A percentile compares a stretch with the other conserved stretches of the same genome.
Conservation (phyloP, 352 stramenopile genomes). For the Globisporangium nunn region DNA sequence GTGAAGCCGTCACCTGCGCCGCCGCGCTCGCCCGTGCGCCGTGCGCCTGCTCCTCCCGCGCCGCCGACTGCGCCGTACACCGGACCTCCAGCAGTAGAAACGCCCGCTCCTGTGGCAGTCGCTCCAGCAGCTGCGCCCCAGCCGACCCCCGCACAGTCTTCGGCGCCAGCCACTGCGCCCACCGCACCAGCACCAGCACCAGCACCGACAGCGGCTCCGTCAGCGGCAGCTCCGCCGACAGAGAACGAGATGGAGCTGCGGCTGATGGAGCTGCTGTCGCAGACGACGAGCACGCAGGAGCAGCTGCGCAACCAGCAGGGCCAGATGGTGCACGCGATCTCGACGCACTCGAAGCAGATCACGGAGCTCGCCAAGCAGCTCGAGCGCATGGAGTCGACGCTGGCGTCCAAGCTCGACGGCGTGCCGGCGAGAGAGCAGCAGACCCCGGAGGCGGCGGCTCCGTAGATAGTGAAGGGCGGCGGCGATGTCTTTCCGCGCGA, state of each 20-base stretch:
- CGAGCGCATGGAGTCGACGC: conserved; percentile 66
- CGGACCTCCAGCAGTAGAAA: neutral
- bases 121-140: neutral
- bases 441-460: neutral
- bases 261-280: conserved; percentile 65
- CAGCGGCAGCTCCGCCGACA: conserved; percentile 6
- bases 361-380: conserved; percentile 72
- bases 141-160: too few species aligned
- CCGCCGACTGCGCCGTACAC: conserved; percentile 6
- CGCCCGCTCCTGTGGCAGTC: neutral
- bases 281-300: conserved; percentile 77
- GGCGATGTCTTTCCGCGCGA: neutral
- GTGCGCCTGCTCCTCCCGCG: conserved; percentile 11
- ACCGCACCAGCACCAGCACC: neutral
- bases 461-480: neutral
- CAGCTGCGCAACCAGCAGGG: conserved; percentile 74
- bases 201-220: neutral
- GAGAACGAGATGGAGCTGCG: conserved; percentile 71
- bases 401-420: conserved; percentile 46
- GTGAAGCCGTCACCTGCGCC: conserved; percentile 9
- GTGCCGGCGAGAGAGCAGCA: neutral
- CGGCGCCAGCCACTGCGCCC: too few species aligned
- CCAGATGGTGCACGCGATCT: conserved; percentile 77
- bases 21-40: conserved; percentile 8
- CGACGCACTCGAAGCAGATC: conserved; percentile 73